Conservation (phyloP, 345 rosid species). For the Lagerstroemia speciosa region DNA sequence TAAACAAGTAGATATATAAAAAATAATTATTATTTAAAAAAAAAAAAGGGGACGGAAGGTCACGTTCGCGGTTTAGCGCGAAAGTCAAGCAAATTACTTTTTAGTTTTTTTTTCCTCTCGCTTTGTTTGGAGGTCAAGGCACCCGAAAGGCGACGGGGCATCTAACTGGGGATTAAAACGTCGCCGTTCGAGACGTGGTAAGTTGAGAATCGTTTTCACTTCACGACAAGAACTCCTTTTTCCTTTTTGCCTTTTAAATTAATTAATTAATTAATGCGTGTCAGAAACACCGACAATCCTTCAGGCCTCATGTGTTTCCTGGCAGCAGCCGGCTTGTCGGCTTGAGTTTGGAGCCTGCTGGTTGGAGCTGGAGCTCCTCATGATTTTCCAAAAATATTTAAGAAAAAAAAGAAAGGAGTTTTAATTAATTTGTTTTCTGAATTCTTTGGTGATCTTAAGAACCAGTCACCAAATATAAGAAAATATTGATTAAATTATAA, state of each 20-base stretch:
- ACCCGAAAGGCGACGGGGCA: not conserved
- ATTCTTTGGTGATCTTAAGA: too few relatives aligned
- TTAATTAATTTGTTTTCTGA: too few relatives aligned
- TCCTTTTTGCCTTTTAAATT: not conserved
- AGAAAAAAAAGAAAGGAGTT: too few relatives aligned
- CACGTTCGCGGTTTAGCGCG: not conserved
- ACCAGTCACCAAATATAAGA: too few relatives aligned
- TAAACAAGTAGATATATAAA: too few relatives aligned
- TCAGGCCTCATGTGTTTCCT: too few relatives aligned
- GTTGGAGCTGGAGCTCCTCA: not conserved
- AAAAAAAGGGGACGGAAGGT: not conserved
- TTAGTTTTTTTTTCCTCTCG: too few relatives aligned
- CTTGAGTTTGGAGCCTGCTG: not conserved
- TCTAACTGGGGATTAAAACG: constrained; percentile 1
- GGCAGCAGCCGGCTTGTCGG: constrained; percentile 2
- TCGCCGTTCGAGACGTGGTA: not conserved
- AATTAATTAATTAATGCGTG: not conserved
- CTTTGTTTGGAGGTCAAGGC: constrained; percentile 2
- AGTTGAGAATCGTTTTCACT: not conserved
- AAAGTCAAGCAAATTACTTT: not conserved
- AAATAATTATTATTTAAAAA: not conserved
- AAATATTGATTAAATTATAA: too few relatives aligned
- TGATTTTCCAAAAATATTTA: not conserved
- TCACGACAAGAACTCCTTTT: not conserved
- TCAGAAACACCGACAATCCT: not conserved